A percentile compares a stretch with the other conserved stretches of the same genome.
phyloP scores from a whole-genome alignment of 1,284 basidiomycete genomes.

The Cryptococcus neoformans region DNA sequence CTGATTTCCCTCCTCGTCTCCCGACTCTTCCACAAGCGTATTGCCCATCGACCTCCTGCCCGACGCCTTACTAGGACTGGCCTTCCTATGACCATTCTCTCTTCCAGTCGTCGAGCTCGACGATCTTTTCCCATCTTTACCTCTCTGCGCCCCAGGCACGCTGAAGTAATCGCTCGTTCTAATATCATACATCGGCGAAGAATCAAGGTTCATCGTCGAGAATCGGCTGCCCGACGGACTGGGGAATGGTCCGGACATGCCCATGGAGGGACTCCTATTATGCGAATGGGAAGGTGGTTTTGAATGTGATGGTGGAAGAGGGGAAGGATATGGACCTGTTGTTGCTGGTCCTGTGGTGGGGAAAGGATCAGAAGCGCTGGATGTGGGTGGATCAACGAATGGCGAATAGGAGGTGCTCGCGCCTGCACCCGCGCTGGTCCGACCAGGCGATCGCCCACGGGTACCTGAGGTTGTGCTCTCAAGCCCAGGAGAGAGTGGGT shows the following conservation, averaged over 20 bases:
- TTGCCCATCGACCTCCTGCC: not conserved
- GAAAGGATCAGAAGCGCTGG: conserved; percentile 2
- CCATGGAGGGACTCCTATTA: conserved; percentile 9
- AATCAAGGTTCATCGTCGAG: conserved; percentile 15
- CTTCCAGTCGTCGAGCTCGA: not conserved
- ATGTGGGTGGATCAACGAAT: not conserved
- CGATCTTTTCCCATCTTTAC: not conserved
- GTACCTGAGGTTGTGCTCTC: not conserved
- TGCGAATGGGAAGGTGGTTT: not conserved
- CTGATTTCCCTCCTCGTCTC: not conserved
- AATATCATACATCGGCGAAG: conserved; percentile 37
- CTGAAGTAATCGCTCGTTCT: conserved; percentile 27
- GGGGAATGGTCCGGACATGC: conserved; percentile 33
- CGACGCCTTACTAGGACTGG: conserved; percentile 6
- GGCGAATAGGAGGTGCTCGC: not conserved
- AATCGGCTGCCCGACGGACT: conserved; percentile 4
- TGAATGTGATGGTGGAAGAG: conserved; percentile 1
- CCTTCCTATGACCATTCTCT: conserved; percentile 3
- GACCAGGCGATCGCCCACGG: not conserved
- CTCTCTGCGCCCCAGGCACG: conserved; percentile 8
- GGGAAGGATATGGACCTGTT: not conserved
- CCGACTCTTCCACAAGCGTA: not conserved
- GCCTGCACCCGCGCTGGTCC: too few species aligned
- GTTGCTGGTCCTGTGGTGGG: not conserved
- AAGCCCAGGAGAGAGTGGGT: conserved; percentile 4